phyloP scores from a whole-genome alignment of 306 rosid species.

The Lotus japonicus region DNA sequence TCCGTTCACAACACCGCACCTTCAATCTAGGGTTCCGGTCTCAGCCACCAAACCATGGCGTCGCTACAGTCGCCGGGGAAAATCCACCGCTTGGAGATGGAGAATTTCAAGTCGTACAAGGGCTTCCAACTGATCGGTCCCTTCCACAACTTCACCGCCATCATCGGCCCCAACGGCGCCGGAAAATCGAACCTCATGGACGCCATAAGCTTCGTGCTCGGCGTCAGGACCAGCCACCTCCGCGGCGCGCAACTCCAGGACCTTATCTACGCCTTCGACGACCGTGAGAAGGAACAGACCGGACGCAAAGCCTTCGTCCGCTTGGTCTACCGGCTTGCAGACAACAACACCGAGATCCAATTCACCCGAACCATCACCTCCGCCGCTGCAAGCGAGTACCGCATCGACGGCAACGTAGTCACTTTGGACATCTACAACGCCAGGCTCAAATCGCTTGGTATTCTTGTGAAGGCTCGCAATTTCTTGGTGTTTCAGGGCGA shows the following conservation, averaged over 20 bases:
- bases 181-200: constrained; percentile 97
- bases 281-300: constrained; percentile 74
- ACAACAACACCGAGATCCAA: constrained; percentile 55
- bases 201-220: constrained; percentile 94
- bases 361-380: constrained; percentile 68
- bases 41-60: constrained; percentile 43
- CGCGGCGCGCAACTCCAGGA: constrained; percentile 91
- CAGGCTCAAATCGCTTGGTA: constrained; percentile 60
- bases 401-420: constrained; percentile 54
- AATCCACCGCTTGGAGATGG: constrained; percentile 74
- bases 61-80: constrained; percentile 72
- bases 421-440: constrained; percentile 64
- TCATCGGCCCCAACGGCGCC: constrained; percentile 88
- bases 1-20: not conserved
- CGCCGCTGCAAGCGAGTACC: constrained; percentile 79
- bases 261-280: constrained; percentile 80
- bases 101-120: constrained; percentile 90
- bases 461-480: constrained; percentile 90
- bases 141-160: constrained; percentile 79
- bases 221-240: constrained; percentile 75
- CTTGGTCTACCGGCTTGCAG: constrained; percentile 62
- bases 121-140: constrained; percentile 80
- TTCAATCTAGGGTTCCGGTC: constrained; percentile 5
- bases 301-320: constrained; percentile 81
- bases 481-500: constrained; percentile 97